Base-by-base conservation (phyloP, 2,329 filamentous ascomycete species). In the Daldinia sp. region DNA sequence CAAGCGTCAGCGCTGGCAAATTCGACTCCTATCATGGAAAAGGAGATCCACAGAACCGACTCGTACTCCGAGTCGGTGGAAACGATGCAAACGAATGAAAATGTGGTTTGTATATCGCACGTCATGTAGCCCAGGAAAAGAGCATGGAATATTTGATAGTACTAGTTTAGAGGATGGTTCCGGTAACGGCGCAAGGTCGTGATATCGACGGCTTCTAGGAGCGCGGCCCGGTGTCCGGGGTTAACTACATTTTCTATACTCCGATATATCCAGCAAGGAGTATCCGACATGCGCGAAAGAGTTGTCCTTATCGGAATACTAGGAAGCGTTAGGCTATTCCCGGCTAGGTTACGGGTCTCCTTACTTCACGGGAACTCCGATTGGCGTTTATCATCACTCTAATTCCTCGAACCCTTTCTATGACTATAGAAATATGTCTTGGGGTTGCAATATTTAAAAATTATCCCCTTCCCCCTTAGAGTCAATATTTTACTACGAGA, bases 111-210 rank as follows among this genome's bases (percentile, higher is more conserved):
- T 35, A 33, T 44, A 61, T 59, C 57, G 41, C 35, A 48, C 28
- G n/a, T 42, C 15, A 30, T 56, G 56, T 20, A 53, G 60, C 33
- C 42, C 35, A 39, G 51, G 44, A 33, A 48, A 9, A 35, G 13
- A 20, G 18, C 18, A 28, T n/a, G 42, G 58, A 33, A 28, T 48
- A 26, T 39, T 35, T 41, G n/a, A 33, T 55, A 60, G 33, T 39
- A 39, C 26, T 33, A 18, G 26, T 26, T 37, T 50, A 33, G n/a
- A 28, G 39, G 26, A 48, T 57, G 35, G 28, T 60, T 63, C 67
- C 67, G 67, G 67, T 69, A 57, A 60, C 67, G 67, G 66, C 58
- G 35, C 18, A 18, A 15, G n/a, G 30, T 13, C 20, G 53, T 55
- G 60, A 51, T 35, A 48, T 50, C 39, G 42, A 33, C 35, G 28